Evolutionary conservation across 2,329 filamentous ascomycete genomes (phyloP).

Genomic region (Aspergillus sp.): DNA sequence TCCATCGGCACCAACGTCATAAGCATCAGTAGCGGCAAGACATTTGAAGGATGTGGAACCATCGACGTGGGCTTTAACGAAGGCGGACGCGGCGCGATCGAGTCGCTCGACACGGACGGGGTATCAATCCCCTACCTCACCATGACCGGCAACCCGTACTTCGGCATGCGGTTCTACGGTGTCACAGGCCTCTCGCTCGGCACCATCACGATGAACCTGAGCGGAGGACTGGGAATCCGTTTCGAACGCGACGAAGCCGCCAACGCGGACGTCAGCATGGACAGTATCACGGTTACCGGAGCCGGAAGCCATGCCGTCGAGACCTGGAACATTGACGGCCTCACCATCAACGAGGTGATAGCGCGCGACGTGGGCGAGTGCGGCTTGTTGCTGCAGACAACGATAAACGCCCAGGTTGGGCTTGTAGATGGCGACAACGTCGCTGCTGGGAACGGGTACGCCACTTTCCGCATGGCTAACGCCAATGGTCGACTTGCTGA

Average conservation of each 20-base stretch:
- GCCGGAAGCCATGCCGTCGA: slow-evolving; percentile 13
- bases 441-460: slow-evolving; percentile 8
- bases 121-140: slow-evolving; percentile 11
- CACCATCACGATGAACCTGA: slow-evolving; percentile 9
- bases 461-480: slow-evolving; percentile 11
- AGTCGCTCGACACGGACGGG: slow-evolving; percentile 5
- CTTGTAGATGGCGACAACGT: slow-evolving; percentile 10
- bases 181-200: slow-evolving; percentile 6
- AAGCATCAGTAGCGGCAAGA: slow-evolving; percentile 8
- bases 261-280: slow-evolving; percentile 11
- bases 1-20: slow-evolving; percentile 7
- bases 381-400: slow-evolving; percentile 8
- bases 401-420: slow-evolving; percentile 9
- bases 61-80: slow-evolving; percentile 7
- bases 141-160: slow-evolving; percentile 9
- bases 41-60: slow-evolving; percentile 12
- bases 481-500: slow-evolving; percentile 6
- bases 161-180: slow-evolving; percentile 10
- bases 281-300: slow-evolving; percentile 6
- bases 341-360: slow-evolving; percentile 10
- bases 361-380: slow-evolving; percentile 12
- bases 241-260: slow-evolving; percentile 12
- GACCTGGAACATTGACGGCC: slow-evolving; percentile 13
- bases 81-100: slow-evolving; percentile 8
- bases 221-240: slow-evolving; percentile 10